Percentiles rank a stretch among this genome's conserved stretches.
Evolutionary conservation across 495 filamentous ascomycete species (phyloP).

Genomic region (Penicillium samsonianum): DNA sequence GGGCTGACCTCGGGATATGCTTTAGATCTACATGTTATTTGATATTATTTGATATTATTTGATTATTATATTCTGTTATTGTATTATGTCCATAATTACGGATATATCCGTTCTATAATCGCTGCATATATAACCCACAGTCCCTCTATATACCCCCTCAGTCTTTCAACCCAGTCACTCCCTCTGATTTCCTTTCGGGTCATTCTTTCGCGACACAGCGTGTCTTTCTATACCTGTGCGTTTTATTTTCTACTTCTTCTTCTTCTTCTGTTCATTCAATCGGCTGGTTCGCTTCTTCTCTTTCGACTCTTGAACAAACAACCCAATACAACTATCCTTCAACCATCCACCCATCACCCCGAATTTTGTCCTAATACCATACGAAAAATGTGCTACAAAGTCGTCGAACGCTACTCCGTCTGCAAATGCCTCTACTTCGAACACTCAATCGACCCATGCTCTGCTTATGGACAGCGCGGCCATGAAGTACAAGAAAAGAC

Average conservation of each 20-base stretch:
- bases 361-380: neutral
- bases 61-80: neutral
- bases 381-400: constrained; percentile 66
- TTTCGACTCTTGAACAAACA: neutral
- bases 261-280: neutral
- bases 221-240: neutral
- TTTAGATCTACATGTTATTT: constrained; percentile 13
- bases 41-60: neutral
- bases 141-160: neutral
- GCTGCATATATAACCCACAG: neutral
- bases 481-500: constrained; percentile 72
- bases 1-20: constrained; percentile 12
- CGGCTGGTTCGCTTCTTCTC: neutral
- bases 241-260: neutral
- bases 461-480: constrained; percentile 67
- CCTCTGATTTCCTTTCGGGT: neutral
- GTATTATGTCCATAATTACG: too few species aligned
- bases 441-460: constrained; percentile 75
- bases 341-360: neutral
- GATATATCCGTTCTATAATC: neutral
- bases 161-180: neutral
- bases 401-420: constrained; percentile 74
- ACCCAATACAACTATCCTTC: neutral
- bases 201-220: neutral
- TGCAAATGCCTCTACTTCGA: constrained; percentile 81